phyloP scores from a whole-genome alignment of 352 stramenopile genomes.

The Phytophthora podocarpi region DNA sequence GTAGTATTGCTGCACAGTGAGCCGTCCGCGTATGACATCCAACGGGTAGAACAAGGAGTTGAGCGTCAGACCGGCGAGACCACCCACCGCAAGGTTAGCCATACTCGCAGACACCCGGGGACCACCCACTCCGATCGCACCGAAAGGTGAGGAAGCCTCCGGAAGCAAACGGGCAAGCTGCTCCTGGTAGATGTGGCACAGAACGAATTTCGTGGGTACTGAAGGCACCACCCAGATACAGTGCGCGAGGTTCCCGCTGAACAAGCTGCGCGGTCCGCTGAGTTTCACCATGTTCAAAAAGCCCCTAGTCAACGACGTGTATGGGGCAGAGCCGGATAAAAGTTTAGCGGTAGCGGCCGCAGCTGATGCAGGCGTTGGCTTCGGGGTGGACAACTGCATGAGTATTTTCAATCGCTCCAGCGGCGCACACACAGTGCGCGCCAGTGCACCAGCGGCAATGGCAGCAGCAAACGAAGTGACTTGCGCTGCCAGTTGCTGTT shows the following conservation, averaged over 20 bases:
- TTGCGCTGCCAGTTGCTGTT: slow-evolving; percentile 40
- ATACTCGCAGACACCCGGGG: slow-evolving; percentile 43
- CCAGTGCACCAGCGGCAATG: slow-evolving; percentile 65
- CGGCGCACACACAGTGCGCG: slow-evolving; percentile 69
- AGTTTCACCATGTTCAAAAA: slow-evolving; percentile 78
- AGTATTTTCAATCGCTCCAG: slow-evolving; percentile 86
- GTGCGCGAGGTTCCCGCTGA: slow-evolving; percentile 81
- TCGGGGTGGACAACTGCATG: slow-evolving; percentile 60
- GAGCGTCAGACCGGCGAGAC: slow-evolving; percentile 68
- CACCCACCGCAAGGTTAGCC: slow-evolving; percentile 67
- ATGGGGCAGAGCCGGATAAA: slow-evolving; percentile 30
- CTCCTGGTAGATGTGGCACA: slow-evolving; percentile 74
- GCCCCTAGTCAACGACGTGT: slow-evolving; percentile 53
- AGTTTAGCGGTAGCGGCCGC: slow-evolving; percentile 1
- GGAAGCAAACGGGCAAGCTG: slow-evolving; percentile 45
- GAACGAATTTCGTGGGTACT: slow-evolving; percentile 78
- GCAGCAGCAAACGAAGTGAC: slow-evolving; percentile 62
- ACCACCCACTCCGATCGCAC: slow-evolving; percentile 1
- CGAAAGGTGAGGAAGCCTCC: slow-evolving; percentile 14
- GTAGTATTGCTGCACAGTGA: slow-evolving; percentile 78
- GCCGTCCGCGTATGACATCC: slow-evolving; percentile 73
- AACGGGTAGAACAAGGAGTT: slow-evolving; percentile 80
- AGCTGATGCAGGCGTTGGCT: slow-evolving; percentile 20
- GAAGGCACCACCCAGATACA: slow-evolving; percentile 85
- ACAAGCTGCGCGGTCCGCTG: slow-evolving; percentile 62